Percentiles rank a stretch among this genome's conserved stretches.
Conservation (phyloP, 1,284 basidiomycete species). For the Austroboletus niveus region DNA sequence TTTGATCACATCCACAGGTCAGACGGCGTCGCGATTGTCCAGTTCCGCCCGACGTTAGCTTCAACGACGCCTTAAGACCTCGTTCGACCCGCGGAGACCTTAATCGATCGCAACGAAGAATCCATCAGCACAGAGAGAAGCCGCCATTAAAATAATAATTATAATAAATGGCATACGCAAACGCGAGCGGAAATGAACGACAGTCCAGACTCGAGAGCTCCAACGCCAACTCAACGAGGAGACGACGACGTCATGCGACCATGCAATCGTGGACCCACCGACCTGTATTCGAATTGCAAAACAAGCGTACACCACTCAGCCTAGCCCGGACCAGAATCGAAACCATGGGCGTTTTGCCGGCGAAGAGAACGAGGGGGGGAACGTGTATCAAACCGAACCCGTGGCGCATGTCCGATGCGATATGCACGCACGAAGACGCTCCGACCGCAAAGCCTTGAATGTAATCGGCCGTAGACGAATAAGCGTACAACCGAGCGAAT, state of each 20-base stretch:
- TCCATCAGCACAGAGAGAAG: neutral
- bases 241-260: neutral
- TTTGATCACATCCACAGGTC: no score
- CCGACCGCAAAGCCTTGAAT: neutral
- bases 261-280: constrained; percentile 8
- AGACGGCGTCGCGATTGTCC: no score
- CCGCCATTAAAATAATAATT: constrained; percentile 1
- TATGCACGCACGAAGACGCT: neutral
- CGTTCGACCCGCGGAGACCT: constrained; percentile 37
- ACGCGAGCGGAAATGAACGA: constrained; percentile 26
- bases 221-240: constrained; percentile 10
- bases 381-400: constrained; percentile 16
- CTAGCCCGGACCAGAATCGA: neutral
- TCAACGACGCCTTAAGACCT: no score
- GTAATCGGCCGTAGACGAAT: no score
- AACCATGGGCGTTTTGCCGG: neutral
- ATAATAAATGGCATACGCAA: constrained; percentile 1
- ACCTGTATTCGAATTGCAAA: constrained; percentile 35
- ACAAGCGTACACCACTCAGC: neutral
- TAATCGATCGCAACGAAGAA: constrained; percentile 32
- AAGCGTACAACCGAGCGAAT: neutral
- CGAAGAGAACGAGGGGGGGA: constrained; percentile 1
- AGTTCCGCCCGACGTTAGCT: no score
- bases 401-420: neutral
- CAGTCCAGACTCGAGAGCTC: constrained; percentile 1